These are phyloP conservation scores for Pythium oligandrum DNA, from an alignment of 352 stramenopile species.

Conservation along the genomic window DNA sequence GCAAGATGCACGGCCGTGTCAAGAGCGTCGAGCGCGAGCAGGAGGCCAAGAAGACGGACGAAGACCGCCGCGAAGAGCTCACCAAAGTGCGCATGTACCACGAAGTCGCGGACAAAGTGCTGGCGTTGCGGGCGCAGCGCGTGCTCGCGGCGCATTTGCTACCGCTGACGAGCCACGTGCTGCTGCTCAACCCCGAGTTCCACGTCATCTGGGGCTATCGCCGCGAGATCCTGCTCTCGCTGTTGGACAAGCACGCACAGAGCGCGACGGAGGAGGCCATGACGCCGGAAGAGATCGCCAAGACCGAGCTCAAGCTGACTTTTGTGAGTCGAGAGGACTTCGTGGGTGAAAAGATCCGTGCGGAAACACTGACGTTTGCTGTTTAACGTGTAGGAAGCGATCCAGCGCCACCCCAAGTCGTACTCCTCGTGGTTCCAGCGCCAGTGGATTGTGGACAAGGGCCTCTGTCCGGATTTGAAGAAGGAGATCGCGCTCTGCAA, in stretches of 20 bases:
- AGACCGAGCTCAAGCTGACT: slow-evolving; percentile 89
- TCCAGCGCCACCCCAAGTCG: slow-evolving; percentile 97
- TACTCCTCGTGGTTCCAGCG: slow-evolving; percentile 92
- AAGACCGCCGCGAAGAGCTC: slow-evolving; percentile 55
- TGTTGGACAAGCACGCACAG: slow-evolving; percentile 21
- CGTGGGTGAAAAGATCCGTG: not conserved
- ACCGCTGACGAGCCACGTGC: slow-evolving; percentile 88
- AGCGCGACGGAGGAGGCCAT: slow-evolving; percentile 8
- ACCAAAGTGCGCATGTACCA: slow-evolving; percentile 71
- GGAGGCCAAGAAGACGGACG: slow-evolving; percentile 58
- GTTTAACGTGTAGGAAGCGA: slow-evolving; percentile 52
- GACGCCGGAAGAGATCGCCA: slow-evolving; percentile 40
- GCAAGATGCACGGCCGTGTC: slow-evolving; percentile 60
- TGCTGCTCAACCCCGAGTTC: slow-evolving; percentile 96
- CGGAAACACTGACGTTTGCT: too few relatives aligned
- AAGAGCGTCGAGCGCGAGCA: slow-evolving; percentile 76
- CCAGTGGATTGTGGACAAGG: slow-evolving; percentile 78
- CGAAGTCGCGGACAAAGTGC: slow-evolving; percentile 66
- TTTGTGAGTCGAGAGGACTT: slow-evolving; percentile 19
- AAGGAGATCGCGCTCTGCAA: slow-evolving; percentile 78
- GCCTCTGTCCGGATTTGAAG: slow-evolving; percentile 45
- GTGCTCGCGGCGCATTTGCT: slow-evolving; percentile 51
- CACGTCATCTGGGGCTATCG: slow-evolving; percentile 97
- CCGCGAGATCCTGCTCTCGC: slow-evolving; percentile 83
- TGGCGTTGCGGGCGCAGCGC: slow-evolving; percentile 52